phyloP scores from a whole-genome alignment of 805 yeast species.

The Metschnikowia picachoensis region DNA sequence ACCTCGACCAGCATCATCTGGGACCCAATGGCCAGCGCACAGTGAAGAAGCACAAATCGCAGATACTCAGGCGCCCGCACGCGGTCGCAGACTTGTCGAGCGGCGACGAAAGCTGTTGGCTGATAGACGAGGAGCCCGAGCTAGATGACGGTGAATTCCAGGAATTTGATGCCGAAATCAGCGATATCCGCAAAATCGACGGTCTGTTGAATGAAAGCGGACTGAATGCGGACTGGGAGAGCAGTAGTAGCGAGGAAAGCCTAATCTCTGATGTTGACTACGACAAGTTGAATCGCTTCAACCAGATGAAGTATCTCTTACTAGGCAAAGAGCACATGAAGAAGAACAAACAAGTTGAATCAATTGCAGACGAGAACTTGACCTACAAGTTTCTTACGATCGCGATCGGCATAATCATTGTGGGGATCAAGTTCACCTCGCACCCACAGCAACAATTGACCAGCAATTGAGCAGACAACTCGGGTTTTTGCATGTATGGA shows the following conservation, averaged over 20 bases:
- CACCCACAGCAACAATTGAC: constrained; percentile 14
- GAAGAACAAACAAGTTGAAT: constrained; percentile 18
- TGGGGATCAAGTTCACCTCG: constrained; percentile 37
- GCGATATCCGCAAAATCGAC: constrained; percentile 8
- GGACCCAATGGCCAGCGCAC: constrained; percentile 15
- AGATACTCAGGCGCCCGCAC: constrained; percentile 22
- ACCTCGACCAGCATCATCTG: constrained; percentile 7
- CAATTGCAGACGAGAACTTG: constrained; percentile 36
- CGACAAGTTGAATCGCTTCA: constrained; percentile 28
- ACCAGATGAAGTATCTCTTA: constrained; percentile 33
- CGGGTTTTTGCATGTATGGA: neutral
- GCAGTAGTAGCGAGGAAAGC: constrained; percentile 9
- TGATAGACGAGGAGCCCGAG: constrained; percentile 14
- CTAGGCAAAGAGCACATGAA: constrained; percentile 25
- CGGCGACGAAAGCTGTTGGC: constrained; percentile 9
- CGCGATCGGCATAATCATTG: constrained; percentile 39
- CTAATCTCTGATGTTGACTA: constrained; percentile 16
- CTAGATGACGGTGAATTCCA: constrained; percentile 4
- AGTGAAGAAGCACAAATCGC: constrained; percentile 36
- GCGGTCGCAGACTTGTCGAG: constrained; percentile 3
- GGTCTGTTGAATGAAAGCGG: neutral
- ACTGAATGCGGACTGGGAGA: constrained; percentile 19
- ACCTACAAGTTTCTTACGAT: constrained; percentile 41
- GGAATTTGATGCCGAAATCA: constrained; percentile 1
- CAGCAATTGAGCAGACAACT: neutral